Base-by-base conservation (phyloP, 352 stramenopile genomes). In the Phytophthora pistaciae region DNA sequence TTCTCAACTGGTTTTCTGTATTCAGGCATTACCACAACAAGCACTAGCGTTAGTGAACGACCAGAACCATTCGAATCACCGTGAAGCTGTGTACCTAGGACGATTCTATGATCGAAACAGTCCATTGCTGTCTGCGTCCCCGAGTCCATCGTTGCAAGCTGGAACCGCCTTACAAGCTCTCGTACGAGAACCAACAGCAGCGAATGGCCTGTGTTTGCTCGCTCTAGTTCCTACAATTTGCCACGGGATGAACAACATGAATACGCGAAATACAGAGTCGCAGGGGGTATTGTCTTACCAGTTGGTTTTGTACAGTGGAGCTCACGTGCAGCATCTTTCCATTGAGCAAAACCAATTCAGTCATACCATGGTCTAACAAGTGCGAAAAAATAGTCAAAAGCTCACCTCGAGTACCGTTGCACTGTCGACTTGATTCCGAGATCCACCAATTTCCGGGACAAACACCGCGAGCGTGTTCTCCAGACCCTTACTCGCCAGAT, bases 391-490 rank as follows among this genome's bases (percentile, higher is more conserved):
- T 52, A 40, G 2, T 8, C 11, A 33, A 27, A n/a, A 13, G 14
- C 8, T 18, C 67, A 85, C 80, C 65, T 87, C 65, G 3, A 88
- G 46, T 48, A 91, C 83, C 21, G 85, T 84, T 0, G 79, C 72
- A 27, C 63, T 74, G 3, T 82, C 68, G 0, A 91, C 62, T 60
- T 84, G 70, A 36, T 86, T 84, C n/a, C 74, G 70, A 2, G 48
- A 50, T 0, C 85, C 83, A 3, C 83, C 87, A 8, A 88, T 82
- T 74, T 94, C 87, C 1, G 85, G 87, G 5, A 92, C 70, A 74
- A 93, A 94, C 18, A 94, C 87, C 0, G 85, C 83, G 1, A 82
- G 55, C 16, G 82, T 90, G 67, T 93, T 84, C 57, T 92, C 83
- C 21, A 94, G 67, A 1, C 55, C 67, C 16, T 82, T 83, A 20